These are phyloP conservation scores for Acanthamoeba lenticulata DNA, from an alignment of 208 protist genomes.

Conservation along the genomic window DNA sequence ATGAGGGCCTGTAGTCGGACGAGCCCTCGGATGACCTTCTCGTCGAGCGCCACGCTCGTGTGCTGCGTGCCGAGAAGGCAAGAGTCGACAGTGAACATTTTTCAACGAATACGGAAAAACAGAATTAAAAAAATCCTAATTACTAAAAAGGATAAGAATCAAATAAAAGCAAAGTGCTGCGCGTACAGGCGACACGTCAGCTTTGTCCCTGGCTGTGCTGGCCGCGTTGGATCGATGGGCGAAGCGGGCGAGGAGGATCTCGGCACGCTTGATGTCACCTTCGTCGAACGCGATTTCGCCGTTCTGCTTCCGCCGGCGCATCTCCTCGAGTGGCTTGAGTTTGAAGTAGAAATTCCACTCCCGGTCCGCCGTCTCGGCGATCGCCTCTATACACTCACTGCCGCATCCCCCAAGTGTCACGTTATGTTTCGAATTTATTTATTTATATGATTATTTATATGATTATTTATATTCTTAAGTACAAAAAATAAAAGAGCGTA, in stretches of 20 bases:
- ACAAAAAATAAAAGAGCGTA: not conserved
- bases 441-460: too few species aligned
- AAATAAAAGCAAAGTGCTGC: not conserved
- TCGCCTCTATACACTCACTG: constrained; percentile 53
- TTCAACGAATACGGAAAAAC: too few species aligned
- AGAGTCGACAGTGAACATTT: too few species aligned
- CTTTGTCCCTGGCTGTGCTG: not conserved
- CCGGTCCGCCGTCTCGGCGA: constrained; percentile 17
- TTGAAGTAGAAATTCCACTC: constrained; percentile 67
- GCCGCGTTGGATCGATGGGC: not conserved
- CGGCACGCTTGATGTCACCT: not conserved
- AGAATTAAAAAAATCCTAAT: too few species aligned
- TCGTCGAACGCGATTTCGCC: not conserved
- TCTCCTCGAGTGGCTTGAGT: not conserved
- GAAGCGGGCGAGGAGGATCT: not conserved
- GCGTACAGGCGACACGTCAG: not conserved
- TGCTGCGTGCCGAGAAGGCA: not conserved
- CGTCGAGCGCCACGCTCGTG: not conserved
- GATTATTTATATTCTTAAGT: too few species aligned
- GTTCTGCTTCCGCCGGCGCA: not conserved
- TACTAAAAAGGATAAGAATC: too few species aligned
- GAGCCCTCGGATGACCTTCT: not conserved
- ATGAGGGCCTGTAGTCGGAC: constrained; percentile 8
- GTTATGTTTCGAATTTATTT: too few species aligned
- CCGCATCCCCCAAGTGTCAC: not conserved